Percentiles rank a stretch among this genome's conserved stretches.
Conservation (phyloP, 306 rosid genomes). For the Rosa persica region DNA sequence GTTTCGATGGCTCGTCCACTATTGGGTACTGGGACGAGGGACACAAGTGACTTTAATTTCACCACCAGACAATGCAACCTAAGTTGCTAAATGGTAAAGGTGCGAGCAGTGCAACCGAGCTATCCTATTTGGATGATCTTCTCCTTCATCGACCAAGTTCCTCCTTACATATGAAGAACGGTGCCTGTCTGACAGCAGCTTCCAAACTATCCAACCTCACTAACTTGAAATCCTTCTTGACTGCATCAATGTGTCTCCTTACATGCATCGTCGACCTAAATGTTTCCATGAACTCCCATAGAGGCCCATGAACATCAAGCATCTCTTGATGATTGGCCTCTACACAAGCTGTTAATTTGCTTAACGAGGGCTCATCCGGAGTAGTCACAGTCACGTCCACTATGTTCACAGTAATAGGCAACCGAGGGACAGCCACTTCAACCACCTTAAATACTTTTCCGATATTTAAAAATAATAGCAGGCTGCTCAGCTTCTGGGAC, state of each 20-base stretch:
- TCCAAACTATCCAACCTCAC: neutral
- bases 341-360: neutral
- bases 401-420: neutral
- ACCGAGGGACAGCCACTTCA: neutral
- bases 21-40: neutral
- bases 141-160: neutral
- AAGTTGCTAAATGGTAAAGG: neutral
- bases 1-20: neutral
- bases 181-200: neutral
- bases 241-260: neutral
- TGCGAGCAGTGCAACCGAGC: neutral
- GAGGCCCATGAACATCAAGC: neutral
- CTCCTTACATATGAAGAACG: neutral
- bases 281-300: neutral
- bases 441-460: neutral
- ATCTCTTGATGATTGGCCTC: neutral
- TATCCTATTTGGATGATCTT: neutral
- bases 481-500: neutral
- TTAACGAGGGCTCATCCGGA: neutral
- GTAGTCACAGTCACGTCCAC: neutral
- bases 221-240: neutral
- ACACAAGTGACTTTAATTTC: neutral
- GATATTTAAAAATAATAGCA: neutral
- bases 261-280: neutral
- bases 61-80: neutral